Base-by-base conservation (phyloP, 345 rosid species). In the Gynandropsis gynandra region DNA sequence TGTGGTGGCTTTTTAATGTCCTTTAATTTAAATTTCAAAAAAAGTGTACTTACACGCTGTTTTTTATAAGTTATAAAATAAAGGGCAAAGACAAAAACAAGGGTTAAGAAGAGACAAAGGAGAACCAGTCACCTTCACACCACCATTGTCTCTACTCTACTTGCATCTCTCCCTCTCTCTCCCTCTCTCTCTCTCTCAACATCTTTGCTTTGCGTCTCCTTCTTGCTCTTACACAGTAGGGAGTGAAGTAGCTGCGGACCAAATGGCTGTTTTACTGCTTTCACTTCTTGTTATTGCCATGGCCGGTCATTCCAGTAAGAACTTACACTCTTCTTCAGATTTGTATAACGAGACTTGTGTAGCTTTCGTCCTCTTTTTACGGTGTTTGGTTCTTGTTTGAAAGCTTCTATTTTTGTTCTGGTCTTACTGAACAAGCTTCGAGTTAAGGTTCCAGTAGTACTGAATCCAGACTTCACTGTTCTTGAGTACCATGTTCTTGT, bases 261-360 rank as follows among this genome's bases (percentile, higher is more conserved):
- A 52, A 54, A 52, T 81, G 88, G 76, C 77, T 61, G 24, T 59
- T 64, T 52, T 74, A 51, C 31, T 72, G 50, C 33, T 81, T 50
- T 42, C 75, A 39, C 53, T 67, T 61, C 77, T 78, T 49, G 40
- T 79, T 39, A 50, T 81, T 36, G 58, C 82, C 74, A 44, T 78
- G 70, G 47, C 74, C 42, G 72, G 71, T 31, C 71, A 51, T 49
- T 79, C 89, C 55, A 71, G 85, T 79, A 71, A 69, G 70, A 49
- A 39, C 59, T n/a, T 60, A 12, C 18, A 19, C 34, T 37, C 53
- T 45, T 56, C 47, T 36, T 49, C 48, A 54, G 31, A 29, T 61
- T 48, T 67, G 4, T 27, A 41, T 5, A 33, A 38, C 34, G 9
- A 8, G 17, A 32, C 11, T 55, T 27, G 32, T 66, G 1, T 52